Conservation (phyloP, 2,329 filamentous ascomycete genomes). For the Gyromitra esculenta region DNA sequence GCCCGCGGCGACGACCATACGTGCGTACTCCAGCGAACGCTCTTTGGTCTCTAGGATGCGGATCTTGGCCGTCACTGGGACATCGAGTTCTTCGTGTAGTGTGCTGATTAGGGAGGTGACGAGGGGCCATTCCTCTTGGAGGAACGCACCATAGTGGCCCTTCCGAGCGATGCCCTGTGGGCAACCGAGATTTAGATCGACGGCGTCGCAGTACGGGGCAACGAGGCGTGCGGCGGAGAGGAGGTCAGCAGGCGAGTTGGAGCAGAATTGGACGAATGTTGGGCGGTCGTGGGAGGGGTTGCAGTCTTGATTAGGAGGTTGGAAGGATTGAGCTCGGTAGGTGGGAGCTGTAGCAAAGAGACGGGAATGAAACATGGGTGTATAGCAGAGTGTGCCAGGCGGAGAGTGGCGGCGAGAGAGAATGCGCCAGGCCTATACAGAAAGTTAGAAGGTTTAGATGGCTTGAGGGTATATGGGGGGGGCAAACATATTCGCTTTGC, state of each 20-base stretch:
- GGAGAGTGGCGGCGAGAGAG: conserved; percentile 92
- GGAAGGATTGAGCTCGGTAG: conserved; percentile 82
- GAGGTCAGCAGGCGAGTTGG: conserved; percentile 82
- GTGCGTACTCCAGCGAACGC: conserved; percentile 86
- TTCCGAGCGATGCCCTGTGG: conserved; percentile 93
- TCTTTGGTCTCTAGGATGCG: conserved; percentile 86
- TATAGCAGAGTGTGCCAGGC: conserved; percentile 78
- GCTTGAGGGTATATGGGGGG: background rate
- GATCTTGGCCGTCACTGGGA: conserved; percentile 96
- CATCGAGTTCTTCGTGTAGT: conserved; percentile 78
- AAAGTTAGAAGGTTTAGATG: background rate
- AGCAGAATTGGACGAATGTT: conserved; percentile 95
- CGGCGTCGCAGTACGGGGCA: conserved; percentile 88
- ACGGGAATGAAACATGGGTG: conserved; percentile 94
- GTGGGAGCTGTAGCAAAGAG: conserved; percentile 80
- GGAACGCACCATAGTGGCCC: conserved; percentile 90
- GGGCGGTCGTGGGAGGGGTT: conserved; percentile 81
- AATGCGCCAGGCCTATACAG: conserved; percentile 86
- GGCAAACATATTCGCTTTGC: conserved; percentile 88
- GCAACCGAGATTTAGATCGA: conserved; percentile 94
- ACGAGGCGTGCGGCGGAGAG: conserved; percentile 81
- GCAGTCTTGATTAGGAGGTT: conserved; percentile 74
- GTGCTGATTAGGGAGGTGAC: conserved; percentile 83
- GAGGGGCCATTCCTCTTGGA: conserved; percentile 90
- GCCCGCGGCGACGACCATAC: conserved; percentile 84